A percentile compares a stretch with the other conserved stretches of the same genome.
These are phyloP conservation scores for Telopea speciosissima DNA, from an alignment of 177 flowering plant species.

Conservation along the genomic window DNA sequence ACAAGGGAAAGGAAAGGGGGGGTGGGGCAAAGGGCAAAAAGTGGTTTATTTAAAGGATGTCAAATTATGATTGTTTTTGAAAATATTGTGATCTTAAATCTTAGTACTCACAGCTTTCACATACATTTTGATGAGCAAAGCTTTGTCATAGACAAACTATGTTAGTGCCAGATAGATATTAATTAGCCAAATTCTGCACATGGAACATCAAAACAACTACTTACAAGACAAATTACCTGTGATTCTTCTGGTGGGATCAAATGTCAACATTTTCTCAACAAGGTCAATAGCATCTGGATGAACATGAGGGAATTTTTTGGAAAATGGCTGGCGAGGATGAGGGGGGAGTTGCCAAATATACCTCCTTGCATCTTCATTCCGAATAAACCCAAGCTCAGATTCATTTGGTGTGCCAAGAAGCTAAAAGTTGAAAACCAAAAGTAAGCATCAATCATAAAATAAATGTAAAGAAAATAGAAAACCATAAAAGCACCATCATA, in stretches of 20 bases:
- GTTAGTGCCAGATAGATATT: too few species aligned
- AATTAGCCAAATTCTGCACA: too few species aligned
- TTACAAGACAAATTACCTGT: constrained; percentile 18
- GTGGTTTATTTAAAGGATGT: too few species aligned
- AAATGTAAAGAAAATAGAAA: not conserved
- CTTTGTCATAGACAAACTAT: too few species aligned
- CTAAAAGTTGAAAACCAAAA: not conserved
- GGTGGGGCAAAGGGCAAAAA: too few species aligned
- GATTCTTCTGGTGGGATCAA: constrained; percentile 23
- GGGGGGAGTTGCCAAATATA: constrained; percentile 22
- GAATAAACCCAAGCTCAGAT: constrained; percentile 18
- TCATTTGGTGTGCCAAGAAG: constrained; percentile 22
- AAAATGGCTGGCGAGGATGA: constrained; percentile 20
- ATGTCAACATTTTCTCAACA: constrained; percentile 27
- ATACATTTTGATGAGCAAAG: too few species aligned
- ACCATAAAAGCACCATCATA: not conserved
- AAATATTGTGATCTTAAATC: too few species aligned
- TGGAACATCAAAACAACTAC: too few species aligned
- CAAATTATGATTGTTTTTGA: too few species aligned
- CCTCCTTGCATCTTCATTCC: constrained; percentile 22
- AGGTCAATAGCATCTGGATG: constrained; percentile 21
- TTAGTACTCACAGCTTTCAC: too few species aligned
- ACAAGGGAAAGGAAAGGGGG: too few species aligned
- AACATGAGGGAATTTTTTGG: constrained; percentile 15
- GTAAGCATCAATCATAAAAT: not conserved